A percentile compares a stretch with the other conserved stretches of the same genome.
Evolutionary conservation across 192 early-diverging fungal species (phyloP).

Genomic region (Linnemannia hyalina): DNA sequence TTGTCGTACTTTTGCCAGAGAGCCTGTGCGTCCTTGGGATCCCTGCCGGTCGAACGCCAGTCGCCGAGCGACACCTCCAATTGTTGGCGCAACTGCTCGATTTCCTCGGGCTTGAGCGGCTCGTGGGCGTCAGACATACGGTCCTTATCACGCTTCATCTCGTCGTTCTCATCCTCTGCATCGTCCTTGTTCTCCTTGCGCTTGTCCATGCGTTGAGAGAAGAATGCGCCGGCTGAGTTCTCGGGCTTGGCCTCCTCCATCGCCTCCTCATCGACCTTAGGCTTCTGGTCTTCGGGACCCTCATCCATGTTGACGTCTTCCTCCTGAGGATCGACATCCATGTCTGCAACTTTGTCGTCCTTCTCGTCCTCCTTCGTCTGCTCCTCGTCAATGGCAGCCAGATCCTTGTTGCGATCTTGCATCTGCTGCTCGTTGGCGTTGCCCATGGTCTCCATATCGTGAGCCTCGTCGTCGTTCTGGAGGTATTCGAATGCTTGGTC

Average conservation of each 20-base stretch:
- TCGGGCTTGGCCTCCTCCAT: constrained; percentile 55
- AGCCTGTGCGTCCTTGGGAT: constrained; percentile 72
- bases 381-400: constrained; percentile 76
- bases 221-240: constrained; percentile 55
- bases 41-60: constrained; percentile 79
- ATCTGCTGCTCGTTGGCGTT: constrained; percentile 77
- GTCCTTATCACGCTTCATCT: constrained; percentile 45
- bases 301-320: constrained; percentile 63
- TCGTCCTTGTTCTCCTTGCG: constrained; percentile 39
- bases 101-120: constrained; percentile 66
- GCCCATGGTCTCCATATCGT: constrained; percentile 82
- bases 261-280: constrained; percentile 54
- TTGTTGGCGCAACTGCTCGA: constrained; percentile 83
- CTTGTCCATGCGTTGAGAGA: constrained; percentile 58
- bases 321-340: constrained; percentile 70
- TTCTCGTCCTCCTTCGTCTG: constrained; percentile 60
- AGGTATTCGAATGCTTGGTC: constrained; percentile 82
- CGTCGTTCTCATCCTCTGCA: constrained; percentile 50
- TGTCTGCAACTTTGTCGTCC: constrained; percentile 70
- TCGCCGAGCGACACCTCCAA: constrained; percentile 82
- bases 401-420: constrained; percentile 67
- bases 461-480: constrained; percentile 79
- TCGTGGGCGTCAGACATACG: constrained; percentile 51
- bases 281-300: constrained; percentile 44
- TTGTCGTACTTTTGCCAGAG: constrained; percentile 93